Evolutionary conservation across 371 early-diverging fungal genomes (phyloP), one percentile per base, ranked within the genome.

Genomic region (Nematocida ironsii): DNA sequence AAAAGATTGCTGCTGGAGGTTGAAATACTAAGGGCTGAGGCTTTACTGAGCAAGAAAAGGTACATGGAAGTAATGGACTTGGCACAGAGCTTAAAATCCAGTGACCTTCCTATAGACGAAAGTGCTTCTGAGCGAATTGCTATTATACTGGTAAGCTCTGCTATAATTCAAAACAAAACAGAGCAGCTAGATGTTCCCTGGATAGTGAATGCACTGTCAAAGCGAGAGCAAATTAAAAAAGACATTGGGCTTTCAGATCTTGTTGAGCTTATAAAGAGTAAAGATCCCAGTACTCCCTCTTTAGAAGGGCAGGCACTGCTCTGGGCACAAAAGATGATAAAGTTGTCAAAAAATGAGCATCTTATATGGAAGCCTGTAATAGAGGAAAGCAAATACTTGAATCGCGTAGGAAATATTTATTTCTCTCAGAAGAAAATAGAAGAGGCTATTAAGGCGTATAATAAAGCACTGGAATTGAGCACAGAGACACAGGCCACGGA

Each of bases 21-120:
- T 18, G 80, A 78, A 44, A 40, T 78, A n/a, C 40, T 78, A 1
- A 27, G 69, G 20, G 80, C 80, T 2, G 47, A 78, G 27, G 68
- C 55, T 44, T 42, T 78, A 16, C 39, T 54, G 7, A 5, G 7
- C 5, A 69, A 62, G 39, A 78, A 78, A 71, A 70, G 80, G 50
- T 78, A 78, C 27, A 18, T 16, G 5, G 80, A 78, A 27, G 71
- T 60, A 48, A 42, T 25, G 11, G 48, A 33, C 4, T 45, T 78
- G 4, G 48, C 57, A 16, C 7, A 68, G 13, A 58, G 7, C 5
- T n/a, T 78, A 9, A 78, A 78, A 62, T n/a, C 33, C 23, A 18
- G 27, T 9, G 23, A 62, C 5, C 5, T n/a, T 13, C n/a, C 44
- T 4, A 33, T 54, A 47, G 39, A 56, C 23, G 68, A 58, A 47